Percentiles rank a stretch among this genome's conserved stretches.
Evolutionary conservation across 176 grass and related monocot species (phyloP).

Genomic region (Typha latifolia): DNA sequence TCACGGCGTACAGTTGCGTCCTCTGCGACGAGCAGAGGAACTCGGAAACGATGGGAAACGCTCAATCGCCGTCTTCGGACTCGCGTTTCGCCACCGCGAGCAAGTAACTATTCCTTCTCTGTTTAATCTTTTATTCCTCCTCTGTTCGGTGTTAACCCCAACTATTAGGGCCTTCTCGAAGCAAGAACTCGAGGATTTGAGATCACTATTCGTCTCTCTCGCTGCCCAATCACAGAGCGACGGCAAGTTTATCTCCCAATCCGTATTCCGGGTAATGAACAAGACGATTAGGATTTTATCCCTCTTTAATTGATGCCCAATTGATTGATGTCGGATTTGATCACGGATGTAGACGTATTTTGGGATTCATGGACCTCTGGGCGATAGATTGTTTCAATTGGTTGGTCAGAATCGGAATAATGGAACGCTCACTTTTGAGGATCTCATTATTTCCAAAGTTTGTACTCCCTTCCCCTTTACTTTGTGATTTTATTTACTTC

Average conservation of each 20-base stretch:
- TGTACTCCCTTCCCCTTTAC: constrained; percentile 3
- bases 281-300: neutral
- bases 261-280: constrained; percentile 57
- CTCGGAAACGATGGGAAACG: constrained; percentile 58
- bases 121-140: neutral
- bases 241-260: constrained; percentile 44
- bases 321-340: neutral
- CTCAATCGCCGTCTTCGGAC: constrained; percentile 35
- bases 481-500: neutral
- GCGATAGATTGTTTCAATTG: constrained; percentile 63
- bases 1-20: constrained; percentile 3
- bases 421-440: constrained; percentile 55
- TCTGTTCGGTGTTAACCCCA: neutral
- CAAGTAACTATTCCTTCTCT: constrained; percentile 23
- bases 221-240: constrained; percentile 45
- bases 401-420: constrained; percentile 44
- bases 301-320: neutral
- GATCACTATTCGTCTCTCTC: constrained; percentile 53
- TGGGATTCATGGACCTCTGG: constrained; percentile 38
- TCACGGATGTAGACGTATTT: constrained; percentile 48
- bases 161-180: constrained; percentile 62
- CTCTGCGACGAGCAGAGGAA: neutral
- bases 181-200: constrained; percentile 69
- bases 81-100: constrained; percentile 39
- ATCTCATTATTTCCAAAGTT: constrained; percentile 71